These are phyloP conservation scores for Karstenula rhodostoma DNA, from an alignment of 2,329 filamentous ascomycete genomes.

Conservation along the genomic window DNA sequence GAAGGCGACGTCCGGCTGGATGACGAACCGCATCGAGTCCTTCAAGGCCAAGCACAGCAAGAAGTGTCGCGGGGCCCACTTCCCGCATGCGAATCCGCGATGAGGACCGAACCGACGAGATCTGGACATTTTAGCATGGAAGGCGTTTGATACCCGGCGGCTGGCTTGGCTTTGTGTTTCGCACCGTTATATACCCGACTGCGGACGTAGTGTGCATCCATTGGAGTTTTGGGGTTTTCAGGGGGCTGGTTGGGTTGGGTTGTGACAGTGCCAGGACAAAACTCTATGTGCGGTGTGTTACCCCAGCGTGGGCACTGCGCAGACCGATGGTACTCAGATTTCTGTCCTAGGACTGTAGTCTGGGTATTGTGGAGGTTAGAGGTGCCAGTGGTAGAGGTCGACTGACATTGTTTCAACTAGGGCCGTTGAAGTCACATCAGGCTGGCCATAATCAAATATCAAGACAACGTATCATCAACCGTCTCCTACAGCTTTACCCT, in stretches of 20 bases:
- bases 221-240: conserved; percentile 5
- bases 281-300: not conserved
- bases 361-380: no score
- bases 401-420: not conserved
- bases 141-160: conserved; percentile 46
- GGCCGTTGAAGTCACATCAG: not conserved
- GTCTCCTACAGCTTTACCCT: conserved; percentile 18
- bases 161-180: conserved; percentile 15
- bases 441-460: not conserved
- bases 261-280: not conserved
- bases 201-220: conserved; percentile 14
- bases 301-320: no score
- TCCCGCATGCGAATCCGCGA: conserved; percentile 44
- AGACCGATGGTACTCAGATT: no score
- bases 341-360: no score
- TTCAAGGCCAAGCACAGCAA: conserved; percentile 41
- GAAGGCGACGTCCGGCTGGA: conserved; percentile 44
- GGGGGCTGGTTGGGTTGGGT: not conserved
- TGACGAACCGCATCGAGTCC: conserved; percentile 36
- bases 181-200: conserved; percentile 23
- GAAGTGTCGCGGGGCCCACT: conserved; percentile 42
- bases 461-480: not conserved
- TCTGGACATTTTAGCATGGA: conserved; percentile 35
- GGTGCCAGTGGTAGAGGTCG: no score
- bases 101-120: conserved; percentile 17